Evolutionary conservation across 164 flowering plant species (phyloP).

Genomic region (Euptelea pleiosperma): DNA sequence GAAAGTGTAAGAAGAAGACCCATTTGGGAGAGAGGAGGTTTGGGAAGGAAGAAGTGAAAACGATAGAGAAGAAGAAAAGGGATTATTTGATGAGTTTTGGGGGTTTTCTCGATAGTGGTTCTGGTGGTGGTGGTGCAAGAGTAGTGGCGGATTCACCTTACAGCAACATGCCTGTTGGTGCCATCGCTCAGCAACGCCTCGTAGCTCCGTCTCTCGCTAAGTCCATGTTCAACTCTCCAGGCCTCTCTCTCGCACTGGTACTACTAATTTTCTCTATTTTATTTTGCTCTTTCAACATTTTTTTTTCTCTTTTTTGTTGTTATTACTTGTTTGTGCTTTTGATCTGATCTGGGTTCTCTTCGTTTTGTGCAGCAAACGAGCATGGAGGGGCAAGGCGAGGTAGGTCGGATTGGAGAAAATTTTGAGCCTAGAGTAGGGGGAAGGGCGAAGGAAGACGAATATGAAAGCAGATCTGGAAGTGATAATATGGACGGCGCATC

Average conservation of each 20-base stretch:
- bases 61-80: conserved; percentile 3
- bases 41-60: neutral
- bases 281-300: neutral
- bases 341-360: conserved; percentile 9
- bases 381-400: conserved; percentile 69
- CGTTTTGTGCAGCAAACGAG: conserved; percentile 49
- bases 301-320: conserved; percentile 1
- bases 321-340: neutral
- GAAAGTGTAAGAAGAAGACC: too few species aligned
- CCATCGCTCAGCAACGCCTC: conserved; percentile 54
- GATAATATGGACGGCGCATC: conserved; percentile 82
- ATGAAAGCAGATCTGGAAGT: conserved; percentile 96
- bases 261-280: conserved; percentile 13
- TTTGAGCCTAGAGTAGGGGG: conserved; percentile 31
- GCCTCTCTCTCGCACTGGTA: conserved; percentile 95
- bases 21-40: too few species aligned
- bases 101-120: conserved; percentile 58
- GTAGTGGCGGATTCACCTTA: conserved; percentile 53
- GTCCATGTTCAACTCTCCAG: conserved; percentile 83
- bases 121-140: conserved; percentile 42
- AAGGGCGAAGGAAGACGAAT: conserved; percentile 73
- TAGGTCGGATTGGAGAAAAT: conserved; percentile 44
- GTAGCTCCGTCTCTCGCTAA: conserved; percentile 52
- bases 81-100: conserved; percentile 74
- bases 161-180: conserved; percentile 60